Conservation (phyloP, 2,329 filamentous ascomycete genomes). For the Cladosporium sp. region DNA sequence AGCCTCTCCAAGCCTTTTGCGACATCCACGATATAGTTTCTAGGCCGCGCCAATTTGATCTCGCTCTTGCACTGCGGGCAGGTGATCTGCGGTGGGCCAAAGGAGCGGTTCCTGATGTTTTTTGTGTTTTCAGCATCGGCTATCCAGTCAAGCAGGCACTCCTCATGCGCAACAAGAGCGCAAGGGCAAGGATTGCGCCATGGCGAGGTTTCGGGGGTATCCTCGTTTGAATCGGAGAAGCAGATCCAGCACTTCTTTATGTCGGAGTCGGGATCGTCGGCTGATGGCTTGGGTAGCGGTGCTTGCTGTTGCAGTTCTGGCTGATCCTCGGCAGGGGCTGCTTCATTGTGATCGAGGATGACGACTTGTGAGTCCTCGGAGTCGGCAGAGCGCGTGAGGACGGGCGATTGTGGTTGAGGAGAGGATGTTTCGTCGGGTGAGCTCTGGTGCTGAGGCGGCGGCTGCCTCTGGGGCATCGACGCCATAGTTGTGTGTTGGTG, state of each 20-base stretch:
- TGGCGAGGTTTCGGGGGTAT: slow-evolving; percentile 58
- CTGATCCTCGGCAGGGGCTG: background rate
- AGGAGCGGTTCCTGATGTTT: slow-evolving; percentile 50
- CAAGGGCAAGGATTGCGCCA: slow-evolving; percentile 93
- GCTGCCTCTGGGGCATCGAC: slow-evolving; percentile 27
- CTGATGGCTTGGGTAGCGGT: slow-evolving; percentile 22
- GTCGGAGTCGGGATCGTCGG: slow-evolving; percentile 36
- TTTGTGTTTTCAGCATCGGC: slow-evolving; percentile 76
- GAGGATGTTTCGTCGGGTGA: slow-evolving; percentile 25
- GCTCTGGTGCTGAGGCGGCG: slow-evolving; percentile 38
- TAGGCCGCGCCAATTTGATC: slow-evolving; percentile 74
- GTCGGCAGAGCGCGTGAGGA: slow-evolving; percentile 38
- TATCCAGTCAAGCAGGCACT: slow-evolving; percentile 88
- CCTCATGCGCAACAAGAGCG: slow-evolving; percentile 85
- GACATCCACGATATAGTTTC: slow-evolving; percentile 69
- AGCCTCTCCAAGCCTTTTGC: slow-evolving; percentile 60
- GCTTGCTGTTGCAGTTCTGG: slow-evolving; percentile 13
- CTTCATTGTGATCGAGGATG: slow-evolving; percentile 40
- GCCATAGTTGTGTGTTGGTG: slow-evolving; percentile 6
- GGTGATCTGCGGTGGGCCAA: slow-evolving; percentile 60
- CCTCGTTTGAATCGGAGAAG: slow-evolving; percentile 65
- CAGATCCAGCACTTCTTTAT: slow-evolving; percentile 68
- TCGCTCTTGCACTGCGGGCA: slow-evolving; percentile 89
- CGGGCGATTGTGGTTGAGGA: slow-evolving; percentile 24
- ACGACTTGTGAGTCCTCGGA: slow-evolving; percentile 50